Evolutionary conservation across 2,329 filamentous ascomycete species (phyloP).

Genomic region (Colletotrichum liriopes): DNA sequence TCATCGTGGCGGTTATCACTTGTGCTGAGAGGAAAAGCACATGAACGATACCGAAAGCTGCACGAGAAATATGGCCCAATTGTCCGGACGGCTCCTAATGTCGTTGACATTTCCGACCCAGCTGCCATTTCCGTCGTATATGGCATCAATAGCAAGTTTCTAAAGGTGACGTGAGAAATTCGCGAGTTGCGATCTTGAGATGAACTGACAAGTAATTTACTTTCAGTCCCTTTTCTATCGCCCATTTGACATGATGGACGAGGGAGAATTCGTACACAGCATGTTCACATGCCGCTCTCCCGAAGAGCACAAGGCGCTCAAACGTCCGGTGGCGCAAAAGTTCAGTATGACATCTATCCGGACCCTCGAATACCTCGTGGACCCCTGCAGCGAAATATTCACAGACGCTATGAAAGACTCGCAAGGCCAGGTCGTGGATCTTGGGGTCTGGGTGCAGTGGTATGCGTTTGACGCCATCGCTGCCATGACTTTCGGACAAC

Average conservation of each 20-base stretch:
- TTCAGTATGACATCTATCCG: neutral
- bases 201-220: no score
- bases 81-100: neutral
- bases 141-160: neutral
- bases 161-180: neutral
- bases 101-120: neutral
- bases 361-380: neutral
- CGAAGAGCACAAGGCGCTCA: neutral
- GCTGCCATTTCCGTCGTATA: neutral
- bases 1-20: no score
- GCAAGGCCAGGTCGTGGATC: conserved; percentile 51
- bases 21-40: no score
- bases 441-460: conserved; percentile 61
- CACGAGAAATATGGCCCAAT: neutral
- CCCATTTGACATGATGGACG: neutral
- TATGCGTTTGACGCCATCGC: conserved; percentile 68
- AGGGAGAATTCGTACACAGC: neutral
- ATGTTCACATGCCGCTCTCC: neutral
- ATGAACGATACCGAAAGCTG: conserved; percentile 9
- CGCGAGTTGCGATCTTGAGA: neutral
- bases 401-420: neutral
- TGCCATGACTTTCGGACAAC: conserved; percentile 59
- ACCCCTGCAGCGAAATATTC: neutral
- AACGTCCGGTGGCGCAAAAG: neutral
- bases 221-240: neutral